These are phyloP conservation scores for Ceratobasidium sp. DNA, from an alignment of 1,284 basidiomycete species.

Conservation along the genomic window DNA sequence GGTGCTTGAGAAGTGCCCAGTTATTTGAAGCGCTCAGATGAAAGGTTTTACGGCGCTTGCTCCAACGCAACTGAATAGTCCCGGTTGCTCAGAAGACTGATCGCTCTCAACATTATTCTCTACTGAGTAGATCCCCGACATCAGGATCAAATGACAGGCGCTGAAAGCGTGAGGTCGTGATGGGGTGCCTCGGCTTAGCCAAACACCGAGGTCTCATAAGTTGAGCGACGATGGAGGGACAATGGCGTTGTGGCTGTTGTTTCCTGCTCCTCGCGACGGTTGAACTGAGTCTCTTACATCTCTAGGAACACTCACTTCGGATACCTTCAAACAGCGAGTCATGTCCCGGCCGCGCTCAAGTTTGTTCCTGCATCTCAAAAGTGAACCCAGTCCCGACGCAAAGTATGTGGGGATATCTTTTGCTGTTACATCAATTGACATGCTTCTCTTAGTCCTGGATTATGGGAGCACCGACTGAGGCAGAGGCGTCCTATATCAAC, in stretches of 20 bases:
- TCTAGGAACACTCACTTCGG: not conserved
- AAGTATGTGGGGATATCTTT: not conserved
- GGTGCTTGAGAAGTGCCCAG: not conserved
- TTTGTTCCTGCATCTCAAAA: constrained; percentile 14
- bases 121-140: not conserved
- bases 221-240: not conserved
- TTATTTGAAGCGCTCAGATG: not conserved
- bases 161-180: not conserved
- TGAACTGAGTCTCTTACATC: not conserved
- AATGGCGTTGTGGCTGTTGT: not conserved
- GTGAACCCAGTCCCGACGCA: constrained; percentile 19
- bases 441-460: not conserved
- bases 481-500: constrained; percentile 32
- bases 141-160: not conserved
- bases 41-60: not conserved
- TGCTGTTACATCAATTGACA: not conserved
- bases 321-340: too few species aligned
- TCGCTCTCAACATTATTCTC: not conserved
- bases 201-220: not conserved
- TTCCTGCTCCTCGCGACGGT: not conserved
- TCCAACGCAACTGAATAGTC: not conserved
- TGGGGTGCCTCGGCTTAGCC: not conserved
- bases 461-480: constrained; percentile 41
- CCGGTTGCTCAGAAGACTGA: not conserved
- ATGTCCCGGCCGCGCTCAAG: constrained; percentile 14